Conservation (phyloP, 345 rosid genomes). For the Trapa incisa region DNA sequence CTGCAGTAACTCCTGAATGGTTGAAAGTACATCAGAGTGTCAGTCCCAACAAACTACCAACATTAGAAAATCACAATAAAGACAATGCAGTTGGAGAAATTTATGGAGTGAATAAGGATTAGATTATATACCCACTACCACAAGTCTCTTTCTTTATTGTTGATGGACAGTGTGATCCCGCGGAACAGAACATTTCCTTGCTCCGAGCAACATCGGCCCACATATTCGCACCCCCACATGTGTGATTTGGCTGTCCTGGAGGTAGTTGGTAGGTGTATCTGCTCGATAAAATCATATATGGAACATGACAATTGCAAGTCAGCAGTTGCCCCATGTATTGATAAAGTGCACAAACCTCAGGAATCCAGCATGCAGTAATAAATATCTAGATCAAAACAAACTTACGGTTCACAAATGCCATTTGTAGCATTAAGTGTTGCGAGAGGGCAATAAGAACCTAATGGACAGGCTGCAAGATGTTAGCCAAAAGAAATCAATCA, state of each 20-base stretch:
- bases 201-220: constrained; percentile 75
- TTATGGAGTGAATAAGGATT: constrained; percentile 6
- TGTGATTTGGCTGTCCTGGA: constrained; percentile 51
- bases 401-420: constrained; percentile 66
- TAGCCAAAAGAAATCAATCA: not conserved
- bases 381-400: constrained; percentile 6
- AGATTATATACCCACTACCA: constrained; percentile 39
- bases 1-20: constrained; percentile 67
- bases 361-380: not conserved
- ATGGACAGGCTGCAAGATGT: constrained; percentile 47
- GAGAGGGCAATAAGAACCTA: constrained; percentile 56
- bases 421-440: constrained; percentile 34
- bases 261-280: constrained; percentile 80
- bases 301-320: not conserved
- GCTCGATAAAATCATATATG: constrained; percentile 10
- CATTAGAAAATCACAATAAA: not conserved
- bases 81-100: not conserved
- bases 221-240: constrained; percentile 89
- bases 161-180: constrained; percentile 49
- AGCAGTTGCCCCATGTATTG: not conserved
- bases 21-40: not conserved
- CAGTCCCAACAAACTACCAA: not conserved
- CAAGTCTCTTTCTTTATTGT: constrained; percentile 25
- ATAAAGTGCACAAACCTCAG: not conserved
- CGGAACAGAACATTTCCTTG: constrained; percentile 65